A percentile compares a stretch with the other conserved stretches of the same genome.
These are phyloP conservation scores for Microbotryum intermedium DNA, from an alignment of 1,284 basidiomycete species.

Conservation along the genomic window DNA sequence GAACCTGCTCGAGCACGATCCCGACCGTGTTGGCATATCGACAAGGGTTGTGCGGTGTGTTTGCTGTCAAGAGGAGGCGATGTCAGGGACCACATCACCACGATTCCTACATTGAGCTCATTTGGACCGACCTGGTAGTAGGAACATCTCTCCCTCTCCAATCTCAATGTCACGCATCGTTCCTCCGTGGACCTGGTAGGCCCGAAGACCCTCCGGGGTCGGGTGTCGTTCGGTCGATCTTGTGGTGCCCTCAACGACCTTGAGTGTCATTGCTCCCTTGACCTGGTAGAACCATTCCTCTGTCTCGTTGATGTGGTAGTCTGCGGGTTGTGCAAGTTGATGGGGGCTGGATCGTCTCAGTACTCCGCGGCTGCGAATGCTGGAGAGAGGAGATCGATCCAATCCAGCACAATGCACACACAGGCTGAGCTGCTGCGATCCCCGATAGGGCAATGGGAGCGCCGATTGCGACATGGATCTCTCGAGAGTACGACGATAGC, in stretches of 20 bases:
- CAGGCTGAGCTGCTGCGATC: neutral
- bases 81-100: neutral
- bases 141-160: constrained; percentile 91
- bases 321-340: constrained; percentile 35
- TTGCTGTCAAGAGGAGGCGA: constrained; percentile 48
- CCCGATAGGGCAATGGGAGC: neutral
- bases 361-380: too few relatives aligned
- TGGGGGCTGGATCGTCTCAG: neutral
- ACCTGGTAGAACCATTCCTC: constrained; percentile 98
- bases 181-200: constrained; percentile 71
- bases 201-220: constrained; percentile 18
- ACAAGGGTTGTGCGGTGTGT: constrained; percentile 91
- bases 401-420: neutral
- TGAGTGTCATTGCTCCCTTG: constrained; percentile 45
- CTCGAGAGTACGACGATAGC: neutral
- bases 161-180: constrained; percentile 79
- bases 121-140: constrained; percentile 65
- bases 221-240: neutral
- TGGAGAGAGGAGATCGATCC: too few relatives aligned
- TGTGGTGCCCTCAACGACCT: constrained; percentile 28
- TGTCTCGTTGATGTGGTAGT: constrained; percentile 89
- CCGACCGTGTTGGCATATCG: constrained; percentile 85
- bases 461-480: neutral
- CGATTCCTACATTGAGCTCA: neutral
- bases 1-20: constrained; percentile 84